Evolutionary conservation across 1,284 basidiomycete species (phyloP).

Genomic region (Fomes fomentarius): DNA sequence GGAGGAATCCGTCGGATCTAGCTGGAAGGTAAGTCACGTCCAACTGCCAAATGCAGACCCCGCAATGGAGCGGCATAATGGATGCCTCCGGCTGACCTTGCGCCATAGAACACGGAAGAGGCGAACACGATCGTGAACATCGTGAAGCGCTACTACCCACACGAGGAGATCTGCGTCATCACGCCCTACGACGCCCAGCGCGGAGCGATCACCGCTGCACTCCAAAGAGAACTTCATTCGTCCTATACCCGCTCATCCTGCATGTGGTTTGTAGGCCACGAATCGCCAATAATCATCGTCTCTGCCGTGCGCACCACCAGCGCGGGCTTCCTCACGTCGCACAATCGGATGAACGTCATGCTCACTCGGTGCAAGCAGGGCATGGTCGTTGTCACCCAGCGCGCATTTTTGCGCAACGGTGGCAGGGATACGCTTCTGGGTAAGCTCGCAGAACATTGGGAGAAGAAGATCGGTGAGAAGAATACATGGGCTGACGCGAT

Average conservation of each 20-base stretch:
- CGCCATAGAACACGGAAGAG: conserved; percentile 50
- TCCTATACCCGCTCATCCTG: too few relatives aligned
- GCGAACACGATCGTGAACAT: conserved; percentile 41
- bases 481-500: conserved; percentile 17
- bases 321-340: conserved; percentile 60
- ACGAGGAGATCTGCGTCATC: conserved; percentile 55
- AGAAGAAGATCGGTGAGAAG: conserved; percentile 1
- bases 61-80: too few relatives aligned
- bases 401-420: conserved; percentile 18
- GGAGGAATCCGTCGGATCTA: conserved; percentile 41
- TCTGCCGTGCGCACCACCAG: conserved; percentile 61
- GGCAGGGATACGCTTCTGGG: conserved; percentile 17
- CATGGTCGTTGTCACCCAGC: conserved; percentile 29
- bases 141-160: conserved; percentile 36
- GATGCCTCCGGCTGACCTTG: too few relatives aligned
- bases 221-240: too few relatives aligned
- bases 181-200: conserved; percentile 76
- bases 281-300: conserved; percentile 57
- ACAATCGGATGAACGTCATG: conserved; percentile 72
- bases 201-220: conserved; percentile 46
- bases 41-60: too few relatives aligned
- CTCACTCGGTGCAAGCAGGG: conserved; percentile 29
- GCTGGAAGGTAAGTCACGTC: conserved; percentile 50
- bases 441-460: conserved; percentile 24
- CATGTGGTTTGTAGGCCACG: conserved; percentile 27